These are phyloP conservation scores for Cryphonectria nitschkei DNA, from an alignment of 2,329 filamentous ascomycete genomes.

Conservation along the genomic window DNA sequence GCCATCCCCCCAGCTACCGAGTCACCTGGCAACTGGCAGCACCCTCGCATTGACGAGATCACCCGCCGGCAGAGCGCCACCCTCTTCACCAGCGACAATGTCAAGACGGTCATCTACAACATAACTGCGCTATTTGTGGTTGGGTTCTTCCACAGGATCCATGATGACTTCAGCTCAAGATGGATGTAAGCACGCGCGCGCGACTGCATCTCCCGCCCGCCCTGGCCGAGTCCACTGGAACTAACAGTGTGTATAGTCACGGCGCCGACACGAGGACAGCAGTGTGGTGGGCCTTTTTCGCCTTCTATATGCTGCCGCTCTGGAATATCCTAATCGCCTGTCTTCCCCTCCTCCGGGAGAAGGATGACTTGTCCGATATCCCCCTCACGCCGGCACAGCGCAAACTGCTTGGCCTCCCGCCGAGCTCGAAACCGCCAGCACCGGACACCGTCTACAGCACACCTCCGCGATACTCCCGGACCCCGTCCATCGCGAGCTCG, in stretches of 20 bases:
- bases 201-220: neutral
- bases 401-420: constrained; percentile 78
- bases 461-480: constrained; percentile 83
- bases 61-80: constrained; percentile 76
- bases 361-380: constrained; percentile 85
- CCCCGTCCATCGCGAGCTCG: constrained; percentile 67
- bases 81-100: constrained; percentile 77
- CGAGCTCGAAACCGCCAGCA: constrained; percentile 64
- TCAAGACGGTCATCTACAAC: constrained; percentile 73
- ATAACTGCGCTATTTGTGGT: constrained; percentile 45
- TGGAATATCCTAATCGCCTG: constrained; percentile 74
- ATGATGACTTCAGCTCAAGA: constrained; percentile 41
- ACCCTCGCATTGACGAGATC: constrained; percentile 88
- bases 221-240: constrained; percentile 22
- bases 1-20: constrained; percentile 43
- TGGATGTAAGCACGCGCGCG: constrained; percentile 43
- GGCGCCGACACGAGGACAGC: constrained; percentile 41
- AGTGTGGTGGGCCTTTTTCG: constrained; percentile 49
- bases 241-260: constrained; percentile 37
- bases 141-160: constrained; percentile 43
- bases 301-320: constrained; percentile 60
- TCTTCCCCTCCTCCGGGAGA: constrained; percentile 70
- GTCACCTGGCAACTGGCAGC: constrained; percentile 83
- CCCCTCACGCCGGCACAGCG: constrained; percentile 89
- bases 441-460: constrained; percentile 78